Evolutionary conservation across 164 flowering plant genomes (phyloP), one percentile per base, ranked within the genome.

Genomic region (Echeveria elegans): DNA sequence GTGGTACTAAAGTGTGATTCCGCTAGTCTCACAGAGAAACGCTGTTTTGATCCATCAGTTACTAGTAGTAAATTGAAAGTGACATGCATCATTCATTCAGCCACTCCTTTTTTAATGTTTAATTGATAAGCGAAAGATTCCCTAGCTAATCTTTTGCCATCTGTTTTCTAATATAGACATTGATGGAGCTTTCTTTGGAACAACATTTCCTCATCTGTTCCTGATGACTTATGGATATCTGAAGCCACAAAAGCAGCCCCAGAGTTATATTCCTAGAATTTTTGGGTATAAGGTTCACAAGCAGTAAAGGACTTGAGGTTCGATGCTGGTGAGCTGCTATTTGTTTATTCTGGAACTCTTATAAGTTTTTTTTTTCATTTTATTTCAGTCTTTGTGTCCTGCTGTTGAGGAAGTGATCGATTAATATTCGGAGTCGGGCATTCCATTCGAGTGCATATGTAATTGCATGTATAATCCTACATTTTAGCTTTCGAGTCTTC

Each of bases 211-310:
- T 59, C 63, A 59, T 28, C 63, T 15, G 6, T 24, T 59, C 63
- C 36, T 59, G 11, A 59, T 23, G 63, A 16, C 34, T 26, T 59
- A 28, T 19, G 34, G 34, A 59, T 30, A 59, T 32, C 19, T 59
- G 63, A 59, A 59, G 31, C 63, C 63, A 32, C 31, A 59, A 24
- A 59, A 28, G 30, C 31, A 29, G 36, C n/a, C 30, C 5, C 30
- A 59, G 63, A 59, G 63, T 11, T 59, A 59, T 24, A 30, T 23
- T 3, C 63, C 63, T 28, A 59, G 63, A 59, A 16, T 59, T 59
- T 59, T 59, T 10, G 63, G 63, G 12, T 59, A 28, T 30, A 59
- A 59, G 63, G 36, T 59, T 59, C 63, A 59, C 31, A 59, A 59
- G 36, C 34, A 23, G n/a, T 59, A 34, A 59, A 45, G n/a, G 50